Evolutionary conservation across 2,329 filamentous ascomycete genomes (phyloP), one percentile per base, ranked within the genome.

Genomic region (Diaporthe citri): DNA sequence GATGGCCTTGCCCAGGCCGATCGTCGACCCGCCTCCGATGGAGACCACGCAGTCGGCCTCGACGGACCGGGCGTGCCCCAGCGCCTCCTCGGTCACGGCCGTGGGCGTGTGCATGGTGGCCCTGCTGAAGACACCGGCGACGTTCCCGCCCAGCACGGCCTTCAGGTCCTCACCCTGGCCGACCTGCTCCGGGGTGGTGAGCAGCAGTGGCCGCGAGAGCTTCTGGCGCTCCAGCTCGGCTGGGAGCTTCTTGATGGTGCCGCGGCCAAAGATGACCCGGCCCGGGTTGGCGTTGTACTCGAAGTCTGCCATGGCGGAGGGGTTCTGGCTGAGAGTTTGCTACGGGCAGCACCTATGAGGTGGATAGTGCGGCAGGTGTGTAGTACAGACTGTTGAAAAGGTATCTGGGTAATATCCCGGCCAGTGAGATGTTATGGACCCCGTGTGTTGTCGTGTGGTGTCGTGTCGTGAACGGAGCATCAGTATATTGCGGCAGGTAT

Each of bases 61-160:
- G 22, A 84, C 81, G 0, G 82, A 81, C 72, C 83, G 82, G 0
- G 87, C 83, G 73, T 87, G 86, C 3, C 83, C 82, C n/a, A 91
- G 78, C 0, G 90, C 90, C 78, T 87, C 85, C 28, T 91, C 87
- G 2, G 90, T 92, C 73, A 92, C 82, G 75, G 88, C 80, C 6
- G 84, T 87, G 1, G 90, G 91, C 0, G 90, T 93, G 82, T 93
- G 91, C 90, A 93, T 92, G 4, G 87, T 88, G 2, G 91, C 91
- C 31, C 77, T 60, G 46, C 52, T 74, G 64, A 80, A 79, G 12
- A 77, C 31, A 13, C 76, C 76, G 2, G 76, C 77, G 17, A 74
- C 60, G 13, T 46, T 46, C 28, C 74, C 76, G 25, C 39, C 48
- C 25, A 91, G 84, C 13, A 88, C 83, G 9, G 79, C 77, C 62